phyloP scores from a whole-genome alignment of 805 yeast species.

The Candida saitoana region DNA sequence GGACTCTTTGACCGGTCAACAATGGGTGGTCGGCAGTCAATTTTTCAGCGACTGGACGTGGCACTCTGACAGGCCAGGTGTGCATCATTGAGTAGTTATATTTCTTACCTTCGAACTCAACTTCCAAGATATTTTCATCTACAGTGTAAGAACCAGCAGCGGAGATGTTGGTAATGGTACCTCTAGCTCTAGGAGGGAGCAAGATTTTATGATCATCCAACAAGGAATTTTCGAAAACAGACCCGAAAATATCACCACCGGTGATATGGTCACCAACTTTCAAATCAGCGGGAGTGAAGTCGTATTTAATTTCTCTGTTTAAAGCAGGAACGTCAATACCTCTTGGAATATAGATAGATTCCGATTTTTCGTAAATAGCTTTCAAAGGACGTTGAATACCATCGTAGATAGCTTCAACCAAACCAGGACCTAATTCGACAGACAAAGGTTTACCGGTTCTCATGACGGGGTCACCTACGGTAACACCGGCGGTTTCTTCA shows the following conservation, averaged over 20 bases:
- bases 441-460: conserved; percentile 99
- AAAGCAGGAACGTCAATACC: conserved; percentile 98
- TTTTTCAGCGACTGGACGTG: conserved; percentile 96
- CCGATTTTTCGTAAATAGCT: conserved; percentile 81
- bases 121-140: conserved; percentile 85
- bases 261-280: conserved; percentile 96
- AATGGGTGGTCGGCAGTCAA: conserved; percentile 91
- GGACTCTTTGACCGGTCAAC: conserved; percentile 97
- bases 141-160: conserved; percentile 87
- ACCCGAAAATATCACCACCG: conserved; percentile 97
- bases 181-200: conserved; percentile 97
- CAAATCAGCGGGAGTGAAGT: conserved; percentile 73
- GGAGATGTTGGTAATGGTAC: conserved; percentile 89
- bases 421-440: conserved; percentile 98
- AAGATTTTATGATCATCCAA: conserved; percentile 89
- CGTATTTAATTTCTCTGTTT: conserved; percentile 75
- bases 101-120: conserved; percentile 88
- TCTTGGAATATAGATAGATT: conserved; percentile 96
- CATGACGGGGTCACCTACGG: conserved; percentile 97
- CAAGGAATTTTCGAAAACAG: conserved; percentile 89
- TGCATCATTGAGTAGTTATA: conserved; percentile 89
- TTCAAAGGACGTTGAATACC: conserved; percentile 99
- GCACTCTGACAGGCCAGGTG: conserved; percentile 99
- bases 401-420: conserved; percentile 98
- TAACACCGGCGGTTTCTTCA: conserved; percentile 99